Conservation (phyloP, 2,329 filamentous ascomycete genomes). For the Hypoxylon sp. region DNA sequence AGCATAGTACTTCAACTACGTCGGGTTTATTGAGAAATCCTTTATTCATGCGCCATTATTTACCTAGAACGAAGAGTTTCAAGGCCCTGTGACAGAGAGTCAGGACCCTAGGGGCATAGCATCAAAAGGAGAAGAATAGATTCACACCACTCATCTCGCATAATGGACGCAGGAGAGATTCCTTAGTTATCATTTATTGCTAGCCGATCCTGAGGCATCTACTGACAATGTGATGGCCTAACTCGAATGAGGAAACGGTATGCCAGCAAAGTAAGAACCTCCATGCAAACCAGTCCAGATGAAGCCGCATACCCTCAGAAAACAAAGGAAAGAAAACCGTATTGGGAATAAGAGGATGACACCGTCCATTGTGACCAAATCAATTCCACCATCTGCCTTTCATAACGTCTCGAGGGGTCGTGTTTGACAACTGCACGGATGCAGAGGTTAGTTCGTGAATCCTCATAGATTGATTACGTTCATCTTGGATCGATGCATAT, state of each 20-base stretch:
- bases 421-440: constrained; percentile 5
- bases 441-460: constrained; percentile 9
- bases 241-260: not conserved
- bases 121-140: not conserved
- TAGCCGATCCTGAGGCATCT: constrained; percentile 4
- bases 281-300: constrained; percentile 6
- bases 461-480: not conserved
- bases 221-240: constrained; percentile 12
- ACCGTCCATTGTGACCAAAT: constrained; percentile 13
- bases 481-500: no score
- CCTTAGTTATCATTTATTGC: not conserved
- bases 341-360: not conserved
- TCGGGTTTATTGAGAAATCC: not conserved
- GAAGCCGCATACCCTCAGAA: constrained; percentile 10
- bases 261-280: constrained; percentile 11
- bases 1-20: not conserved
- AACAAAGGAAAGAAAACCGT: constrained; percentile 12
- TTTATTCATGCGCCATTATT: constrained; percentile 19
- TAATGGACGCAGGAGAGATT: not conserved
- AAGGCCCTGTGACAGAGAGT: constrained; percentile 11
- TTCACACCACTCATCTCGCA: constrained; percentile 2
- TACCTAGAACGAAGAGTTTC: not conserved
- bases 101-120: not conserved
- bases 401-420: constrained; percentile 3
- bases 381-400: constrained; percentile 9